These are phyloP conservation scores for Agrostemma githago DNA, from an alignment of 148 eudicot species.

Conservation along the genomic window DNA sequence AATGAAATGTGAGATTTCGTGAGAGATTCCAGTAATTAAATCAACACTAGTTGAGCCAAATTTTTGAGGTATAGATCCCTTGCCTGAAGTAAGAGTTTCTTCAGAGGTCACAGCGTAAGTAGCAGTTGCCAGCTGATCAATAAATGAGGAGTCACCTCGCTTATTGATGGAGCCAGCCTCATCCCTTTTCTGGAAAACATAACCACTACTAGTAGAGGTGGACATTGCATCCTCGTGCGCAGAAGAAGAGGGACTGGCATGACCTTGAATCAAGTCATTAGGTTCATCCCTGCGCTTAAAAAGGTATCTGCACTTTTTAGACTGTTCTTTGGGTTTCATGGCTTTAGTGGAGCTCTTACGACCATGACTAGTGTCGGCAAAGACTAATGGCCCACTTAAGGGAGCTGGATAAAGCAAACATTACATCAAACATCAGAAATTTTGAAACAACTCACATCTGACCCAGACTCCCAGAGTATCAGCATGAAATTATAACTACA, in stretches of 20 bases:
- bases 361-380: constrained; percentile 65
- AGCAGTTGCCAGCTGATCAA: constrained; percentile 24
- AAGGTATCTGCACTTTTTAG: constrained; percentile 62
- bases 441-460: neutral
- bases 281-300: constrained; percentile 71
- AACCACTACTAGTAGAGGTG: constrained; percentile 35
- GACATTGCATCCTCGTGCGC: constrained; percentile 20
- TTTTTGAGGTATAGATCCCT: constrained; percentile 7
- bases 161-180: constrained; percentile 19
- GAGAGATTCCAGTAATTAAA: too few relatives aligned
- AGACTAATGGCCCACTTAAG: constrained; percentile 68
- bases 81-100: constrained; percentile 22
- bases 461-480: too few relatives aligned
- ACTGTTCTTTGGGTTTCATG: constrained; percentile 46
- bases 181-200: constrained; percentile 48
- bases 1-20: too few relatives aligned
- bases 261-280: constrained; percentile 18
- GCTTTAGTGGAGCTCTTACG: constrained; percentile 47
- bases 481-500: too few relatives aligned
- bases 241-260: constrained; percentile 28
- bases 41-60: neutral
- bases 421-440: constrained; percentile 14
- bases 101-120: constrained; percentile 16
- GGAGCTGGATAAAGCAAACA: constrained; percentile 51
- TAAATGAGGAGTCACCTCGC: neutral